These are phyloP conservation scores for Cladophialophora bantiana DNA, from an alignment of 2,329 filamentous ascomycete species.

Conservation along the genomic window DNA sequence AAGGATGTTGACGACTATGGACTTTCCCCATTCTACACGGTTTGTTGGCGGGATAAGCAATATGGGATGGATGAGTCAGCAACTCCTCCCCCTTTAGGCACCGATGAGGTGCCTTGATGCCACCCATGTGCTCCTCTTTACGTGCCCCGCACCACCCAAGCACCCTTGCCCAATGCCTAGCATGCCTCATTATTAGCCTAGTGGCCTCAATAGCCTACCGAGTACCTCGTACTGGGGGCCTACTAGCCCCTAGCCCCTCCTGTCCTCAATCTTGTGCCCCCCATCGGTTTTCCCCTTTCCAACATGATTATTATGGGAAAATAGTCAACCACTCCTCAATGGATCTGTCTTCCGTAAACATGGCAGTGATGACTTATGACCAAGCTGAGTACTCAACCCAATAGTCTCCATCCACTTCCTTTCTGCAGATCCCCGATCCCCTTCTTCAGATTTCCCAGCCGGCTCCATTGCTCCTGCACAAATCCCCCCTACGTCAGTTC, in stretches of 20 bases:
- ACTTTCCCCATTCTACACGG: not conserved
- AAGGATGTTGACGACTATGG: not conserved
- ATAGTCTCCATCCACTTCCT: not conserved
- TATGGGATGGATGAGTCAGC: not conserved
- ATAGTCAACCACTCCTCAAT: conserved; percentile 5
- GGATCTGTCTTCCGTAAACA: conserved; percentile 30
- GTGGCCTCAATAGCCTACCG: too few species aligned
- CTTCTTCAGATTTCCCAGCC: not conserved
- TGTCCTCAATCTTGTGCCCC: too few species aligned
- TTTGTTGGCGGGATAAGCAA: not conserved
- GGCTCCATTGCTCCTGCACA: not conserved
- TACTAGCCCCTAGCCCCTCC: too few species aligned
- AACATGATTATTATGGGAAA: conserved; percentile 5
- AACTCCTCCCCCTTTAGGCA: too few species aligned
- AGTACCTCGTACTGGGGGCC: not conserved
- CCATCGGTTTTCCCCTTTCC: not conserved
- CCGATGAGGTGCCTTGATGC: too few species aligned
- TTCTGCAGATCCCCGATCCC: not conserved
- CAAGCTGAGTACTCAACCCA: conserved; percentile 14
- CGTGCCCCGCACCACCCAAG: too few species aligned
- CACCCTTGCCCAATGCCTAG: too few species aligned
- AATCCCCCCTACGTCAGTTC: too few species aligned
- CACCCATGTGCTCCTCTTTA: too few species aligned
- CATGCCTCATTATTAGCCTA: too few species aligned
- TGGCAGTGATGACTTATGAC: conserved; percentile 25